phyloP scores from a whole-genome alignment of 2,329 filamentous ascomycete species.

The Sporothrix mexicana region DNA sequence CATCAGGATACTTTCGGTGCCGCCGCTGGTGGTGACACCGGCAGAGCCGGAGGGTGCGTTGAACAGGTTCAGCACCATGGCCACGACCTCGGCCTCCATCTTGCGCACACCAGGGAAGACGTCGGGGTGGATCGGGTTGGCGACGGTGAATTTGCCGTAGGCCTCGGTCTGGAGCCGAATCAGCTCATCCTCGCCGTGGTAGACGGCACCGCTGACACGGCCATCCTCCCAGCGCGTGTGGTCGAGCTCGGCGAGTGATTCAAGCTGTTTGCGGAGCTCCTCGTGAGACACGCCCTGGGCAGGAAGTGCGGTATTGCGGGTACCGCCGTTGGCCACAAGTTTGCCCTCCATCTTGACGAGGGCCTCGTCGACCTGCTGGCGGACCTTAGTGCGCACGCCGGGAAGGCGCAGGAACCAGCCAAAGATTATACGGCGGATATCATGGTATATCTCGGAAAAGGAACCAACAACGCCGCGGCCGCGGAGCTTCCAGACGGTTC shows the following conservation, averaged over 20 bases:
- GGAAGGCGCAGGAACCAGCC: conserved; percentile 85
- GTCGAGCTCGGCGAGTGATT: conserved; percentile 80
- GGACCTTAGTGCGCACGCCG: conserved; percentile 83
- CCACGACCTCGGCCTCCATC: conserved; percentile 98
- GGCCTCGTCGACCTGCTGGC: conserved; percentile 80
- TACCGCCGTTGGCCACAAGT: conserved; percentile 73
- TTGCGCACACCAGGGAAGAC: conserved; percentile 97
- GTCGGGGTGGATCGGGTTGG: conserved; percentile 96
- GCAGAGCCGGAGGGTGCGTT: conserved; percentile 84
- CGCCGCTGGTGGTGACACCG: conserved; percentile 88
- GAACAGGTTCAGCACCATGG: conserved; percentile 91
- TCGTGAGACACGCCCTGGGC: conserved; percentile 84
- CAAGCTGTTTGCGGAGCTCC: conserved; percentile 78
- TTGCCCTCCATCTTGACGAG: conserved; percentile 82
- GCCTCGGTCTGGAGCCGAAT: conserved; percentile 87
- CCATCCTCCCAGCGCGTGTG: conserved; percentile 98
- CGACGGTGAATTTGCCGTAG: conserved; percentile 90
- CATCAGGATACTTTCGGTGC: conserved; percentile 97
- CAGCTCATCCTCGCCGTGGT: conserved; percentile 86
- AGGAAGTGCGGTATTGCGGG: conserved; percentile 75
- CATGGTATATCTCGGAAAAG: conserved; percentile 73
- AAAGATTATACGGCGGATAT: conserved; percentile 75
- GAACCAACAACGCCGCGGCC: conserved; percentile 88
- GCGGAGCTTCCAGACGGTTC: conserved; percentile 80
- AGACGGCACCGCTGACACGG: conserved; percentile 90